These are phyloP conservation scores for Rubroboletus satanas DNA, from an alignment of 768 basidiomycete species.

Conservation along the genomic window DNA sequence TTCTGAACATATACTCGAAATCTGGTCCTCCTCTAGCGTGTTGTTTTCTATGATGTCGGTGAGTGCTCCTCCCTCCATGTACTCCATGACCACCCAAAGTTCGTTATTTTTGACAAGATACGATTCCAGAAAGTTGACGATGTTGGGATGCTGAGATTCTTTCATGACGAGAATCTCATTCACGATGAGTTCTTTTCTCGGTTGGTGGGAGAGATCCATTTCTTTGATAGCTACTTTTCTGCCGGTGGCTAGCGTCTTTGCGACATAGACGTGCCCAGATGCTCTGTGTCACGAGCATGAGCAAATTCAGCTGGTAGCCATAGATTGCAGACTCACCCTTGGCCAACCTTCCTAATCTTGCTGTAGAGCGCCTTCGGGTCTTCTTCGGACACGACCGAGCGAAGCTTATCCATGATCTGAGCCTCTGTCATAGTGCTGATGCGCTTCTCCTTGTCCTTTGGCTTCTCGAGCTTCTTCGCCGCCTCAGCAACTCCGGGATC, in stretches of 20 bases:
- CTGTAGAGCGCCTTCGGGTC: constrained; percentile 90
- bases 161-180: constrained; percentile 99
- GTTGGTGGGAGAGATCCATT: constrained; percentile 94
- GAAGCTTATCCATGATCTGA: constrained; percentile 97
- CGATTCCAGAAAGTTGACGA: constrained; percentile 91
- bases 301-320: not conserved
- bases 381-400: constrained; percentile 79
- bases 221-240: constrained; percentile 97
- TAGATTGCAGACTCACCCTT: constrained; percentile 65
- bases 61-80: constrained; percentile 96
- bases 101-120: constrained; percentile 87
- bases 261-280: constrained; percentile 96
- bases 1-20: constrained; percentile 87
- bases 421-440: constrained; percentile 96
- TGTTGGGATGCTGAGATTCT: constrained; percentile 94
- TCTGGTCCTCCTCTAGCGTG: constrained; percentile 91
- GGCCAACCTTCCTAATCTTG: constrained; percentile 98
- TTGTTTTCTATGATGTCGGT: constrained; percentile 99
- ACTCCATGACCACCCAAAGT: constrained; percentile 98
- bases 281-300: constrained; percentile 51
- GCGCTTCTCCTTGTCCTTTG: constrained; percentile 65
- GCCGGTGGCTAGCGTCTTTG: constrained; percentile 79
- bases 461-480: constrained; percentile 60
- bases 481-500: constrained; percentile 60
- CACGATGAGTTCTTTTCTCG: constrained; percentile 94